These are phyloP conservation scores for Vanderwaltozyma tropicalis DNA, from an alignment of 805 yeast genomes.

Conservation along the genomic window DNA sequence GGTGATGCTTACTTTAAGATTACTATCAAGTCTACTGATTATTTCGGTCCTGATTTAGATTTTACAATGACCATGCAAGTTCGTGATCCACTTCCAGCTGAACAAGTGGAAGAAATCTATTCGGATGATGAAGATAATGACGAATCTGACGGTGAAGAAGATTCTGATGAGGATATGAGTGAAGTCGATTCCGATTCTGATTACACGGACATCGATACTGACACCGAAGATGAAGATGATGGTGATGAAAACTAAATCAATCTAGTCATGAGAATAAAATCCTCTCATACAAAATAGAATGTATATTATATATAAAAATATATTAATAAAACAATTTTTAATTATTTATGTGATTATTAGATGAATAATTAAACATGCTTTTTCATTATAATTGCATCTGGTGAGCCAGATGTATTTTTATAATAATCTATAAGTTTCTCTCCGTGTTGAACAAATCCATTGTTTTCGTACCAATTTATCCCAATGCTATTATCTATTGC, in stretches of 20 bases:
- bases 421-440: slow-evolving; percentile 36
- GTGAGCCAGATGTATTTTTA: slow-evolving; percentile 14
- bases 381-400: slow-evolving; percentile 15
- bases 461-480: slow-evolving; percentile 40
- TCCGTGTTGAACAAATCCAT: slow-evolving; percentile 37
- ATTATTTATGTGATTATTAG: neutral
- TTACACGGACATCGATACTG: slow-evolving; percentile 29
- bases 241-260: neutral
- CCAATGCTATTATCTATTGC: slow-evolving; percentile 35
- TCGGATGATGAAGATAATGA: slow-evolving; percentile 59
- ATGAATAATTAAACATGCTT: slow-evolving; percentile 3
- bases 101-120: slow-evolving; percentile 36
- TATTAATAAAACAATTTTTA: neutral
- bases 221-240: slow-evolving; percentile 28
- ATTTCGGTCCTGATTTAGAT: slow-evolving; percentile 74
- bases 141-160: slow-evolving; percentile 40
- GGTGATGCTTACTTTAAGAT: slow-evolving; percentile 65
- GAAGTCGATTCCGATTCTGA: slow-evolving; percentile 30
- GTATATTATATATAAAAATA: neutral
- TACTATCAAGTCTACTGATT: slow-evolving; percentile 58
- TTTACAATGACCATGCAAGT: slow-evolving; percentile 66
- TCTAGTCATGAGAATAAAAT: too few species aligned
- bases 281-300: neutral
- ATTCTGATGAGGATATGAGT: slow-evolving; percentile 58
- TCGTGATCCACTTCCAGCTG: slow-evolving; percentile 37